phyloP scores from a whole-genome alignment of 202 grass and related monocot genomes.

The Schoenoplectus tabernaemontani region DNA sequence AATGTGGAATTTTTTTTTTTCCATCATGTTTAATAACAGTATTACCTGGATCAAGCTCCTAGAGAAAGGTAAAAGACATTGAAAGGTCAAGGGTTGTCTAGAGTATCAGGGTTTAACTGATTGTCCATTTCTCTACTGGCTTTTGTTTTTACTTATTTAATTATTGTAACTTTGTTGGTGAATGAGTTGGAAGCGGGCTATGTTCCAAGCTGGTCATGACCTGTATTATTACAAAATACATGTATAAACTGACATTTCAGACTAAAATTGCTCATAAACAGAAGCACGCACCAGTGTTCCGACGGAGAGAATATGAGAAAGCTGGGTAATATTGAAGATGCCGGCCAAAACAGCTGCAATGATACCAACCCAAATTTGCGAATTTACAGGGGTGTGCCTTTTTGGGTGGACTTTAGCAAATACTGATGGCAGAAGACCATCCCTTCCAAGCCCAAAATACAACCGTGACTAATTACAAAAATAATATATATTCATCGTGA shows the following conservation, averaged over 20 bases:
- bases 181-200: neutral
- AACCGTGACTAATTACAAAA: slow-evolving; percentile 67
- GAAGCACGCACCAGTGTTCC: slow-evolving; percentile 70
- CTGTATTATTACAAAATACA: neutral
- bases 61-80: neutral
- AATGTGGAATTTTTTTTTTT: neutral
- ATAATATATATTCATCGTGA: neutral
- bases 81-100: neutral
- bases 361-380: slow-evolving; percentile 91
- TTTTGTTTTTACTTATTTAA: neutral
- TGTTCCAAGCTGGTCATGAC: neutral
- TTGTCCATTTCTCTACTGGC: neutral
- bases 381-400: slow-evolving; percentile 81
- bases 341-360: slow-evolving; percentile 78
- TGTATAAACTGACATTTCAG: slow-evolving; percentile 5
- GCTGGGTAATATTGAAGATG: slow-evolving; percentile 70
- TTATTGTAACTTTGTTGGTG: neutral
- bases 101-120: neutral
- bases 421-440: slow-evolving; percentile 68
- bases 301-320: slow-evolving; percentile 98
- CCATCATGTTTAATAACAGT: neutral
- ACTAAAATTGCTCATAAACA: neutral
- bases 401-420: slow-evolving; percentile 78
- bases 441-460: slow-evolving; percentile 98
- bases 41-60: neutral